Evolutionary conservation across 768 basidiomycete genomes (phyloP).

Genomic region (Gyrodon lividus): DNA sequence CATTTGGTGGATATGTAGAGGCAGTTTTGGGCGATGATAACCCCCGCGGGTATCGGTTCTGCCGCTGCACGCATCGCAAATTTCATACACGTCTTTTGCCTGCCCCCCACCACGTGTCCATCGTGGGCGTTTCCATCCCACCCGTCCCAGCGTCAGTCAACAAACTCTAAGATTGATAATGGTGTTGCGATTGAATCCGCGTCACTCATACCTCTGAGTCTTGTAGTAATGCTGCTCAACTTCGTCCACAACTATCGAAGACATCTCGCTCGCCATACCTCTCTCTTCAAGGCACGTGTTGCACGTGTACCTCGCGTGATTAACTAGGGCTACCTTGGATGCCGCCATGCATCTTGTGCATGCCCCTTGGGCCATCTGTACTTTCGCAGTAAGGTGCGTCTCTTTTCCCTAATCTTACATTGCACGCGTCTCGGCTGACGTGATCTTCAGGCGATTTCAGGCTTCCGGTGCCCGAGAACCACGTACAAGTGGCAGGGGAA

Average conservation of each 20-base stretch:
- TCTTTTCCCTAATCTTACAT: conserved; percentile 23
- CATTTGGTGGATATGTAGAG: background rate
- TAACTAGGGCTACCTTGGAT: conserved; percentile 2
- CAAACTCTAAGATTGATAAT: background rate
- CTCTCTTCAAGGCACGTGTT: background rate
- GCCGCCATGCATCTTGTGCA: conserved; percentile 25
- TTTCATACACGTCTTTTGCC: conserved; percentile 8
- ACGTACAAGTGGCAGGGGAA: conserved; percentile 23
- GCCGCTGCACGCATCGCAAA: background rate
- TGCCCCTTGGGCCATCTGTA: conserved; percentile 22
- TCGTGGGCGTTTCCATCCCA: background rate
- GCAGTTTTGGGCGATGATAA: too few species aligned
- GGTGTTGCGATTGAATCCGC: too few species aligned
- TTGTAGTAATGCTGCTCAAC: background rate
- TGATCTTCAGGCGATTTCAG: conserved; percentile 21
- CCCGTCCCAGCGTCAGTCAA: background rate
- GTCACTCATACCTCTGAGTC: background rate
- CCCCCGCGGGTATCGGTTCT: background rate
- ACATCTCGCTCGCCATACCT: too few species aligned
- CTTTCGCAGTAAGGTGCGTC: conserved; percentile 10
- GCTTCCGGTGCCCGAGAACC: conserved; percentile 24
- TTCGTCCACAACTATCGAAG: too few species aligned
- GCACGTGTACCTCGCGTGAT: conserved; percentile 14
- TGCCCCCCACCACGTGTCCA: conserved; percentile 17
- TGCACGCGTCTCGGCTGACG: conserved; percentile 21